These are phyloP conservation scores for Termitomyces sp. DNA, from an alignment of 1,284 basidiomycete genomes.

Conservation along the genomic window DNA sequence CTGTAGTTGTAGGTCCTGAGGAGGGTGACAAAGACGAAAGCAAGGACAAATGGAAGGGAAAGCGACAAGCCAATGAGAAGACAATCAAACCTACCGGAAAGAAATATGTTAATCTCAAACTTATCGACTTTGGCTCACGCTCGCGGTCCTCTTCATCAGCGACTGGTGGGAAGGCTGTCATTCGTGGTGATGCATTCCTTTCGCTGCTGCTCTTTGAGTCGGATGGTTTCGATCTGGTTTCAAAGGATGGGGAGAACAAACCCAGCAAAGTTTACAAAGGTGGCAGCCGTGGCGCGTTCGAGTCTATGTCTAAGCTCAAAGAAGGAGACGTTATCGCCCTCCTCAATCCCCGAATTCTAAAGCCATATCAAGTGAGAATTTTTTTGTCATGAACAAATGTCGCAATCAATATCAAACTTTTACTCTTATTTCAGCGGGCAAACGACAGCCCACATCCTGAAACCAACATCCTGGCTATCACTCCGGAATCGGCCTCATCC, in stretches of 20 bases:
- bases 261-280: slow-evolving; percentile 72
- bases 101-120: slow-evolving; percentile 84
- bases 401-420: background rate
- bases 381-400: background rate
- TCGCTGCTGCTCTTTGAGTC: slow-evolving; percentile 86
- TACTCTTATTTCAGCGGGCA: slow-evolving; percentile 35
- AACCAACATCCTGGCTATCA: slow-evolving; percentile 81
- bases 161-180: slow-evolving; percentile 48
- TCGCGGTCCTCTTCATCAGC: slow-evolving; percentile 47
- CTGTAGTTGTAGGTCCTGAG: slow-evolving; percentile 49
- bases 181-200: slow-evolving; percentile 79
- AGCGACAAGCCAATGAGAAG: slow-evolving; percentile 32
- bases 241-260: slow-evolving; percentile 41
- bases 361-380: slow-evolving; percentile 70
- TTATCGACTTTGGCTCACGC: slow-evolving; percentile 75
- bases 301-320: slow-evolving; percentile 76
- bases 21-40: slow-evolving; percentile 33
- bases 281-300: slow-evolving; percentile 90
- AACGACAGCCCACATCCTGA: slow-evolving; percentile 66
- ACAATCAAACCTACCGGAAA: slow-evolving; percentile 49
- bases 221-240: slow-evolving; percentile 58
- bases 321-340: slow-evolving; percentile 89
- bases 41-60: slow-evolving; percentile 31
- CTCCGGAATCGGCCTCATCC: slow-evolving; percentile 75
- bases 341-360: slow-evolving; percentile 83